Percentiles rank a stretch among this genome's conserved stretches.
Evolutionary conservation across 2,329 filamentous ascomycete genomes (phyloP).

Genomic region (Penicillium sclerotigenum): DNA sequence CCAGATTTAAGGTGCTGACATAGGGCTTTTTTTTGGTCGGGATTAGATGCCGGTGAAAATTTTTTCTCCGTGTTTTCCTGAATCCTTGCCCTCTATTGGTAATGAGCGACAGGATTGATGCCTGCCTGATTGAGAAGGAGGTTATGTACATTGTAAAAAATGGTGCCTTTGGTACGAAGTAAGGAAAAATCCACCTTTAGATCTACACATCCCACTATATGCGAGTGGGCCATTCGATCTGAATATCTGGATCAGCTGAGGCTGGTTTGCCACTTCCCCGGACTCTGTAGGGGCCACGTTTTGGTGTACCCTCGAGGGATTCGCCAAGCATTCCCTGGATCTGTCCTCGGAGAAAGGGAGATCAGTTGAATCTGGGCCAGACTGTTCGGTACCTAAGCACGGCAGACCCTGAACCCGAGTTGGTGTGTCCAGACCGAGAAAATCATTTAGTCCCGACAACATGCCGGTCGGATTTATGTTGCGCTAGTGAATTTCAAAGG

Average conservation of each 20-base stretch:
- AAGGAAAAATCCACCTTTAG: background rate
- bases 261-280: conserved; percentile 22
- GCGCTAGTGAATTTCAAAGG: conserved; percentile 1
- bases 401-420: conserved; percentile 17
- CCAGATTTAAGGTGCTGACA: conserved; percentile 25
- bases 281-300: conserved; percentile 17
- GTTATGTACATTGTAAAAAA: background rate
- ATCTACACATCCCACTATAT: conserved; percentile 6
- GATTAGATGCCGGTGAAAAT: conserved; percentile 12
- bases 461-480: background rate
- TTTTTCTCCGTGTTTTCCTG: conserved; percentile 5
- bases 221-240: conserved; percentile 10
- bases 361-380: conserved; percentile 11
- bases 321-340: conserved; percentile 1
- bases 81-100: background rate
- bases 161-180: background rate
- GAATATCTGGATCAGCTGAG: conserved; percentile 4
- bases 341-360: background rate
- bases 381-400: conserved; percentile 18
- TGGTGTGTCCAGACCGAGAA: conserved; percentile 10
- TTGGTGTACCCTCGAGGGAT: background rate
- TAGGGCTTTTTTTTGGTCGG: conserved; percentile 3
- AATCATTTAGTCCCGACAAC: background rate
- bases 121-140: conserved; percentile 9
- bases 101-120: background rate